Evolutionary conservation across 1,139 yeast species (phyloP).

Genomic region (Kodamaea alishanica): DNA sequence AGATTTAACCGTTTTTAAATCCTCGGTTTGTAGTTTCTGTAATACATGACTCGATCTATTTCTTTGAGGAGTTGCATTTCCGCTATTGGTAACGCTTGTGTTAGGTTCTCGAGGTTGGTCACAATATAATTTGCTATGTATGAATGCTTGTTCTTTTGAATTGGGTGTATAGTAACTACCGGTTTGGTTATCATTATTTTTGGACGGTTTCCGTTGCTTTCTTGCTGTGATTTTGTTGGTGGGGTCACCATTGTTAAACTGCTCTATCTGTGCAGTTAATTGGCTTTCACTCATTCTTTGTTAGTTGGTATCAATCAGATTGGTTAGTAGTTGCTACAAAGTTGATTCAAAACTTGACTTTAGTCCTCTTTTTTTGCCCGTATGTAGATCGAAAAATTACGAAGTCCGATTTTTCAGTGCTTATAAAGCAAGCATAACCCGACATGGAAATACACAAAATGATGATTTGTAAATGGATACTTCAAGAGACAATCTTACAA

Average conservation of each 20-base stretch:
- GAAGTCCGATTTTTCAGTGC: too few species aligned
- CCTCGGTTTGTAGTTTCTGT: constrained; percentile 33
- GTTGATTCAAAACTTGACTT: too few species aligned
- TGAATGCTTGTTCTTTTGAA: constrained; percentile 27
- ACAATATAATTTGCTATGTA: constrained; percentile 35
- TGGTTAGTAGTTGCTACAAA: too few species aligned
- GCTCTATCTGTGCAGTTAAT: constrained; percentile 2
- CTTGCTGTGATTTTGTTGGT: not conserved
- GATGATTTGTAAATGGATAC: not conserved
- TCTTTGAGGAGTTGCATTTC: constrained; percentile 3
- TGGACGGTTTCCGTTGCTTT: constrained; percentile 1
- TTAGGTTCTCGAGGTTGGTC: constrained; percentile 16
- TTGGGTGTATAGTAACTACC: constrained; percentile 7
- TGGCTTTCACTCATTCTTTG: constrained; percentile 3
- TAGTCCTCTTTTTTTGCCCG: too few species aligned
- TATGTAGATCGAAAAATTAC: too few species aligned
- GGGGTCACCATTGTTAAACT: not conserved
- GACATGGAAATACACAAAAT: too few species aligned
- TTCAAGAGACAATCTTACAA: too few species aligned
- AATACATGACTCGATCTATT: constrained; percentile 26
- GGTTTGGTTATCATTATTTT: constrained; percentile 1
- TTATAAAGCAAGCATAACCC: too few species aligned
- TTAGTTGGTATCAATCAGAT: too few species aligned
- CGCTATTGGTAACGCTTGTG: constrained; percentile 9
- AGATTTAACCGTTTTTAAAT: constrained; percentile 50